These are phyloP conservation scores for Botryobasidium botryosum DNA, from an alignment of 768 basidiomycete species.

Conservation along the genomic window DNA sequence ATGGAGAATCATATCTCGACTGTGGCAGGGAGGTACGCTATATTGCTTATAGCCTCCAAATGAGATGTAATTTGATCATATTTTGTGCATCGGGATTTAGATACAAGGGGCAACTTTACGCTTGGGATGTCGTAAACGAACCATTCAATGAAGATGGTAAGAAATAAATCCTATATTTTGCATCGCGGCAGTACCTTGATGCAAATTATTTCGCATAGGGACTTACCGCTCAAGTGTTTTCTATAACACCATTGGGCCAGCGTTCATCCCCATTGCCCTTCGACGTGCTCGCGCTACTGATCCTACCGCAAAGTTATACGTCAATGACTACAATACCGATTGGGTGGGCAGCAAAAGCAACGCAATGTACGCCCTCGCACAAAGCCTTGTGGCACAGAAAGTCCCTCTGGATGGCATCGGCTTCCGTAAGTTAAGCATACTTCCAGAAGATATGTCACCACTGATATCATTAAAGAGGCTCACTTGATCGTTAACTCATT, in stretches of 20 bases:
- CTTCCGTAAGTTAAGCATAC: too few species aligned
- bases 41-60: not conserved
- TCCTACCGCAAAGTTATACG: slow-evolving; percentile 38
- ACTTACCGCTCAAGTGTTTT: slow-evolving; percentile 37
- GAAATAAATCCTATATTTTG: not conserved
- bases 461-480: too few species aligned
- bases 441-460: too few species aligned
- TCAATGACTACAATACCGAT: slow-evolving; percentile 22
- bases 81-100: too few species aligned
- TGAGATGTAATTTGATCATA: too few species aligned
- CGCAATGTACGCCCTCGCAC: slow-evolving; percentile 37
- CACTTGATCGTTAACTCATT: not conserved
- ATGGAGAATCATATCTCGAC: slow-evolving; percentile 33
- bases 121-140: slow-evolving; percentile 39
- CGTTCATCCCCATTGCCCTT: slow-evolving; percentile 32
- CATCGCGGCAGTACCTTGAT: not conserved
- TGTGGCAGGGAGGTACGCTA: slow-evolving; percentile 35
- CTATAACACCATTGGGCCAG: slow-evolving; percentile 31
- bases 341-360: slow-evolving; percentile 33
- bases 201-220: slow-evolving; percentile 13
- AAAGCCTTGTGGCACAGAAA: slow-evolving; percentile 28
- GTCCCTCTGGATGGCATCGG: slow-evolving; percentile 47
- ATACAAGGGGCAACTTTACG: not conserved
- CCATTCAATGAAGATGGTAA: slow-evolving; percentile 39
- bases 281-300: slow-evolving; percentile 35